Conservation (phyloP, 2,329 filamentous ascomycete species). For the Diaporthe sp. region DNA sequence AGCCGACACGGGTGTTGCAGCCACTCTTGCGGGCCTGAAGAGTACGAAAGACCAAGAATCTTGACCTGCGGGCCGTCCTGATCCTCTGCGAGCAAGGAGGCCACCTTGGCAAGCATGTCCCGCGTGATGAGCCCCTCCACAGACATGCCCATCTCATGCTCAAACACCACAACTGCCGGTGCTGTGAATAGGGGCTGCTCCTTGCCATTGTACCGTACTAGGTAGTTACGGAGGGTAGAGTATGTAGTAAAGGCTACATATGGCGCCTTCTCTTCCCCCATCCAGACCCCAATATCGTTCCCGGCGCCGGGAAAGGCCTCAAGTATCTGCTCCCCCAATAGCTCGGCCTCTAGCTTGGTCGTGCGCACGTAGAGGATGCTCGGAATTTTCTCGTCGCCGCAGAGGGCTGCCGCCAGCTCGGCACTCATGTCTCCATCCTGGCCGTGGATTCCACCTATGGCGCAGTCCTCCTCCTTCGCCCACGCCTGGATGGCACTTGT, state of each 20-base stretch:
- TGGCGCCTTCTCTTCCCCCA: neutral
- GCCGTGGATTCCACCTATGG: neutral
- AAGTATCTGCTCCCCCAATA: neutral
- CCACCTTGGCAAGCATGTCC: neutral
- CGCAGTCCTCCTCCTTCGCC: neutral
- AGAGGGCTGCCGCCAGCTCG: neutral
- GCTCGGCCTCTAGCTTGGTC: neutral
- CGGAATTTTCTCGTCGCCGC: neutral
- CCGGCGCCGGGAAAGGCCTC: neutral
- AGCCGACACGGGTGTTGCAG: neutral
- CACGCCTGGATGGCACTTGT: neutral
- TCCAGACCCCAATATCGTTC: neutral
- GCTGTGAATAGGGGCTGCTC: neutral
- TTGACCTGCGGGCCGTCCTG: neutral
- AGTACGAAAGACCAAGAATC: neutral
- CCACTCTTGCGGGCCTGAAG: neutral
- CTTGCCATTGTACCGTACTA: neutral
- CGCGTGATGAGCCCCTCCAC: neutral
- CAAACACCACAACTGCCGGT: neutral
- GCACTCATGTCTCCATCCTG: neutral
- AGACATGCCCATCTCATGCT: neutral
- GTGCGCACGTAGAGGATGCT: neutral
- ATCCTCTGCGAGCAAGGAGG: neutral
- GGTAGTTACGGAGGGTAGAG: neutral
- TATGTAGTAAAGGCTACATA: neutral